Conservation (phyloP, 2,329 filamentous ascomycete species). For the Colletotrichum sp. region DNA sequence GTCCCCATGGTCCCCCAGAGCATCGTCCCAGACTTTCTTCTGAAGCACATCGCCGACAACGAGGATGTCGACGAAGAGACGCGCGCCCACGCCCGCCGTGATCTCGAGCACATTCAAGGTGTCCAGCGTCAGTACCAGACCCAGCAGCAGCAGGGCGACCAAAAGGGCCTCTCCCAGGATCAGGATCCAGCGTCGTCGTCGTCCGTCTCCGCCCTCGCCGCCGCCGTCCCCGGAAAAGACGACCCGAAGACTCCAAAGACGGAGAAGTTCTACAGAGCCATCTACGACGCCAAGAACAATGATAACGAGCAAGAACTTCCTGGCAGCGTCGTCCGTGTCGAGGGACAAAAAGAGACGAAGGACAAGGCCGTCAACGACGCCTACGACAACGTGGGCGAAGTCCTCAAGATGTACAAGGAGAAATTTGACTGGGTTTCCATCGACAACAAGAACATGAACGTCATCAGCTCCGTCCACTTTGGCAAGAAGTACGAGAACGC, state of each 20-base stretch:
- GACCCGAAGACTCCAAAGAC: conserved; percentile 19
- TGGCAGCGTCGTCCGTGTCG: conserved; percentile 44
- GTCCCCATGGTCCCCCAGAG: neutral
- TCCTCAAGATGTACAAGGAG: conserved; percentile 54
- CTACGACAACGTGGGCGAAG: conserved; percentile 54
- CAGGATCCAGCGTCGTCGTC: neutral
- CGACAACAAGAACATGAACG: conserved; percentile 53
- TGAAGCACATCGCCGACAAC: neutral
- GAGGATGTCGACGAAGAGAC: conserved; percentile 40
- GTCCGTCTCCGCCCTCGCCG: conserved; percentile 3
- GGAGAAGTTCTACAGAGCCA: conserved; percentile 37
- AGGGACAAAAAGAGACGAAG: conserved; percentile 42
- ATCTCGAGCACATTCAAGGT: conserved; percentile 41
- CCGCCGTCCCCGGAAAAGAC: conserved; percentile 20
- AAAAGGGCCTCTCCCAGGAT: neutral
- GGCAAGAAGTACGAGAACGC: conserved; percentile 56
- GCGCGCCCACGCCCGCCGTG: conserved; percentile 38
- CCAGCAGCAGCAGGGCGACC: conserved; percentile 29
- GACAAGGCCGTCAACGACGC: conserved; percentile 53
- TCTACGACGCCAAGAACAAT: conserved; percentile 48
- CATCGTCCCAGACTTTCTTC: neutral
- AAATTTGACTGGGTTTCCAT: conserved; percentile 56
- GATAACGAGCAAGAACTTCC: conserved; percentile 42
- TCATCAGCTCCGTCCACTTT: conserved; percentile 59
- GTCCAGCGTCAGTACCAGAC: conserved; percentile 30